Percentiles rank a stretch among this genome's conserved stretches.
Conservation (phyloP, 1,139 yeast species). For the Blastobotrys ciferrii region DNA sequence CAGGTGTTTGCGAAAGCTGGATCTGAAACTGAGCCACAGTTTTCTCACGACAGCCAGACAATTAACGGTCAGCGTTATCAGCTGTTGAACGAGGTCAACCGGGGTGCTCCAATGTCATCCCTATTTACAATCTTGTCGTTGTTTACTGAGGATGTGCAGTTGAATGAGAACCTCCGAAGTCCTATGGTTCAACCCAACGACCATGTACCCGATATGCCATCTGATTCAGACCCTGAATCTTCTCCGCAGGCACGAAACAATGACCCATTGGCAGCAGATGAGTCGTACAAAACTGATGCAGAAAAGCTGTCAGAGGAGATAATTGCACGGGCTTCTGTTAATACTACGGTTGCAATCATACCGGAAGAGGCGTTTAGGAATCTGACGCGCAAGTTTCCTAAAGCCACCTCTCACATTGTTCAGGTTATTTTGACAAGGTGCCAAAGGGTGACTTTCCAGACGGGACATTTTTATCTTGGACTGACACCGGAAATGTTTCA, state of each 20-base stretch:
- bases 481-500: conserved; percentile 77
- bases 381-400: conserved; percentile 73
- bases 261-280: conserved; percentile 1
- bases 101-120: conserved; percentile 83
- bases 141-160: conserved; percentile 46
- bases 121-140: conserved; percentile 75
- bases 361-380: conserved; percentile 80
- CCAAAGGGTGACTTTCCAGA: conserved; percentile 86
- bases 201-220: conserved; percentile 19
- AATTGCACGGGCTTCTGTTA: conserved; percentile 58
- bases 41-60: conserved; percentile 19
- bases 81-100: conserved; percentile 75
- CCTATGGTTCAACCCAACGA: conserved; percentile 4
- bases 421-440: conserved; percentile 86
- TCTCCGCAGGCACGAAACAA: not conserved
- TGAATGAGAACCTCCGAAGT: conserved; percentile 20
- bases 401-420: conserved; percentile 89
- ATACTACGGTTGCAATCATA: conserved; percentile 87
- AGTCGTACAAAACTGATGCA: conserved; percentile 20
- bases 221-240: conserved; percentile 14
- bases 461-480: conserved; percentile 84
- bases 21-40: conserved; percentile 20
- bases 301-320: conserved; percentile 43
- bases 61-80: conserved; percentile 62
- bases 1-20: conserved; percentile 67